phyloP scores from a whole-genome alignment of 2,329 filamentous ascomycete genomes.

The Emergomyces orientalis region DNA sequence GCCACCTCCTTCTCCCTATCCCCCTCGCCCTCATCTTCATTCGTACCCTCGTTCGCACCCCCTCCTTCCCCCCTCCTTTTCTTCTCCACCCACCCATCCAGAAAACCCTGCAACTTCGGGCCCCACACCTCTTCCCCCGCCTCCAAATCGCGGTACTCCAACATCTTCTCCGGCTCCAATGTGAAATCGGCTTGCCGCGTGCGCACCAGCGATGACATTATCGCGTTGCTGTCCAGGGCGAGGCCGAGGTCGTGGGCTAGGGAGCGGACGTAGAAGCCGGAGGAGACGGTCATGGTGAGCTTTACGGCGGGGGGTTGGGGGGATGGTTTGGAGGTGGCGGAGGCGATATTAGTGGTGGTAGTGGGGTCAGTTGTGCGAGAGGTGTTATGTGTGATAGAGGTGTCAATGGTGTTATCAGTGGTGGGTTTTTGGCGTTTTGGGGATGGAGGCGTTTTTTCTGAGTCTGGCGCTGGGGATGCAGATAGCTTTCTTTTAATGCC shows the following conservation, averaged over 20 bases:
- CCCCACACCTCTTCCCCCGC: constrained; percentile 76
- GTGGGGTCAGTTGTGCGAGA: background rate
- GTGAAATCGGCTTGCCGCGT: constrained; percentile 73
- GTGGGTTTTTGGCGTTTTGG: constrained; percentile 9
- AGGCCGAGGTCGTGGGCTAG: constrained; percentile 85
- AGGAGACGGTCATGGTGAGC: constrained; percentile 85
- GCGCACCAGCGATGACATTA: constrained; percentile 78
- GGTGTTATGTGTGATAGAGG: background rate
- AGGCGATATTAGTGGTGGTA: background rate
- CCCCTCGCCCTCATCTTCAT: background rate
- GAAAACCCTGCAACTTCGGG: constrained; percentile 55
- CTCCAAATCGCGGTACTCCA: constrained; percentile 68
- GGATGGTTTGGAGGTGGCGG: constrained; percentile 9
- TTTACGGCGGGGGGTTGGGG: constrained; percentile 58
- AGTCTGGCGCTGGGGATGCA: background rate
- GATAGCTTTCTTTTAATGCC: constrained; percentile 1
- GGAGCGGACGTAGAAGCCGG: constrained; percentile 92
- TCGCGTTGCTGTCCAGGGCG: constrained; percentile 67
- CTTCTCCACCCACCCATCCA: constrained; percentile 45
- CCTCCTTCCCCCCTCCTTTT: constrained; percentile 21
- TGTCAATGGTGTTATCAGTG: background rate
- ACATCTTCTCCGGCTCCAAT: constrained; percentile 58
- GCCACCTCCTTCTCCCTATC: background rate
- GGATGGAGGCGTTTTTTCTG: background rate
- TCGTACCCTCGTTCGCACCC: background rate